Evolutionary conservation across 2,329 filamentous ascomycete species (phyloP).

Genomic region (Clarireedia monteithiana): DNA sequence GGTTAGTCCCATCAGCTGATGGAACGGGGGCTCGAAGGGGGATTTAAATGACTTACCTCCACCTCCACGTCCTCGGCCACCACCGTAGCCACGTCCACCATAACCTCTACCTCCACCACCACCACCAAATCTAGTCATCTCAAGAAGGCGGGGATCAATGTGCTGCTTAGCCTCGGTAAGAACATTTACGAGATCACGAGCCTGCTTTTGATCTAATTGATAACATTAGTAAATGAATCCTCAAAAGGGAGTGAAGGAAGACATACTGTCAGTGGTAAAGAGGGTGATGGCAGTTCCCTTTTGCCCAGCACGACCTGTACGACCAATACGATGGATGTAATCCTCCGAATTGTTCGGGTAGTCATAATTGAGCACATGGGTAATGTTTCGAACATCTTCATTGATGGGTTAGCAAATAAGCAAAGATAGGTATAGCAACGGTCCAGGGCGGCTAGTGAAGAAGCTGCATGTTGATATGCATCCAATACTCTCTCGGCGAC

Average conservation of each 20-base stretch:
- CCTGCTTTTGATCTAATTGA: slow-evolving; percentile 75
- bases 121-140: slow-evolving; percentile 87
- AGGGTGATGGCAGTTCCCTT: slow-evolving; percentile 96
- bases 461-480: slow-evolving; percentile 29
- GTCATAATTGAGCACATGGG: slow-evolving; percentile 97
- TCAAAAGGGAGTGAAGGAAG: slow-evolving; percentile 1
- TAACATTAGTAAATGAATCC: slow-evolving; percentile 19
- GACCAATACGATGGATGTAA: slow-evolving; percentile 89
- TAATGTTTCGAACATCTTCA: slow-evolving; percentile 99
- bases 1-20: slow-evolving; percentile 30
- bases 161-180: slow-evolving; percentile 96
- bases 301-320: slow-evolving; percentile 90
- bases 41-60: slow-evolving; percentile 33
- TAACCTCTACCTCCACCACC: slow-evolving; percentile 33
- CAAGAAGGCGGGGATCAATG: slow-evolving; percentile 88
- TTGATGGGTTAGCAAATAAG: slow-evolving; percentile 72
- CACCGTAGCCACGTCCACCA: slow-evolving; percentile 34
- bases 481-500: slow-evolving; percentile 34
- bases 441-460: slow-evolving; percentile 43
- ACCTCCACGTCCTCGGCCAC: slow-evolving; percentile 48
- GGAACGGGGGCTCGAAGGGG: slow-evolving; percentile 21
- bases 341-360: slow-evolving; percentile 92
- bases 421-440: slow-evolving; percentile 49
- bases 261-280: slow-evolving; percentile 98
- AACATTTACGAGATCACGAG: slow-evolving; percentile 89